Conservation (phyloP, 306 rosid genomes). For the Sesbania bispinosa region DNA sequence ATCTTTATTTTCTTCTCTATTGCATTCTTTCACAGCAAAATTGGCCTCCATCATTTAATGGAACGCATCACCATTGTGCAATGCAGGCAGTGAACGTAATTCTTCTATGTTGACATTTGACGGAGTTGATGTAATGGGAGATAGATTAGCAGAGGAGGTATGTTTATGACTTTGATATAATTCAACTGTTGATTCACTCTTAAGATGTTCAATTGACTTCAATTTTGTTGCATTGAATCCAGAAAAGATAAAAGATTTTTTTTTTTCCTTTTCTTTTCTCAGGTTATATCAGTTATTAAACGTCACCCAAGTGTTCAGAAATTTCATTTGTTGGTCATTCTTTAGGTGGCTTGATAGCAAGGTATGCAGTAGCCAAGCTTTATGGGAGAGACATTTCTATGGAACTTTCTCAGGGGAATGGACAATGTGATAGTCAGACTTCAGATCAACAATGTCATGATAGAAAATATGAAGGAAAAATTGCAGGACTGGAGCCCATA, state of each 20-base stretch:
- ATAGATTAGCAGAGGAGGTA: slow-evolving; percentile 85
- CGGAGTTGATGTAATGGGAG: slow-evolving; percentile 87
- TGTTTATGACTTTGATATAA: background rate
- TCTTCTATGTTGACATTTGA: slow-evolving; percentile 64
- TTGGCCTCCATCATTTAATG: slow-evolving; percentile 23
- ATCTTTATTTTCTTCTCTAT: background rate
- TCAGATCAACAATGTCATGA: slow-evolving; percentile 34
- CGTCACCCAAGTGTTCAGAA: slow-evolving; percentile 56
- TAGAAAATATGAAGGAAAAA: slow-evolving; percentile 44
- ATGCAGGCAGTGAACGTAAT: slow-evolving; percentile 84
- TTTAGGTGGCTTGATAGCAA: slow-evolving; percentile 74
- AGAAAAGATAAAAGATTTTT: background rate
- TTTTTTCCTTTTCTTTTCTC: slow-evolving; percentile 16
- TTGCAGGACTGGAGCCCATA: slow-evolving; percentile 81
- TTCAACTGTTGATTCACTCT: background rate
- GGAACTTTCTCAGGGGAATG: slow-evolving; percentile 40
- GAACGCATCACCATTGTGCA: slow-evolving; percentile 28
- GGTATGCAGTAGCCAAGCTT: slow-evolving; percentile 77
- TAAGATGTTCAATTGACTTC: slow-evolving; percentile 5
- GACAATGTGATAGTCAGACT: slow-evolving; percentile 34
- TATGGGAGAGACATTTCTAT: slow-evolving; percentile 44
- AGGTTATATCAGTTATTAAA: slow-evolving; percentile 63
- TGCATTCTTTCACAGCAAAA: slow-evolving; percentile 13
- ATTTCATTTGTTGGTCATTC: slow-evolving; percentile 81
- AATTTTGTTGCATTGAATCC: slow-evolving; percentile 9